Evolutionary conservation across 2,329 filamentous ascomycete genomes (phyloP), one percentile per base, ranked within the genome.

Genomic region (Botrytis aclada): DNA sequence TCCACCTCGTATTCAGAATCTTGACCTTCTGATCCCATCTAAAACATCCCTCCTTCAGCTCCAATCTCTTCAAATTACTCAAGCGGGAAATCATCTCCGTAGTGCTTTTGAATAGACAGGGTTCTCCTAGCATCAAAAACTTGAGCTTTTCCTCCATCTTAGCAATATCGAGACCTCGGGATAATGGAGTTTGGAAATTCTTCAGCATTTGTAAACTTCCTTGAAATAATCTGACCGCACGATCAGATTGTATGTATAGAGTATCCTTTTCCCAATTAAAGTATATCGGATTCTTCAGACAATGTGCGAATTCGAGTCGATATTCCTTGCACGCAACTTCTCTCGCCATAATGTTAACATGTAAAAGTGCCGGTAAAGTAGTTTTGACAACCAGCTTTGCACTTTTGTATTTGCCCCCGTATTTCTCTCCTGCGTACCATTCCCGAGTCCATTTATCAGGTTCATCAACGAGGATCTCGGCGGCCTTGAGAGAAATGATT

Each of bases 241-340:
- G 37, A 56, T 69, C 65, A 14, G 65, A 69, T 43, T 69, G 65
- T n/a, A 69, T 56, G 47, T 56, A 69, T n/a, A 69, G 47, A 25
- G 34, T 69, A 4, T 69, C 65, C 18, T 32, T 69, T 5, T 69
- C 47, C 20, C 39, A 69, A 32, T 69, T 69, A 37, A 69, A 69
- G 12, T 69, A 69, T 56, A 69, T 20, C 18, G 65, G 47, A 16
- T 69, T 51, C n/a, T 34, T 51, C 20, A 69, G 37, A 41, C 47
- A 69, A 20, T 56, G 37, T 3, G 18, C 39, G n/a, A 69, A 69
- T 37, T 69, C 65, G 18, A 69, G 65, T 41, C 54, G n/a, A 20
- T 69, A 69, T 56, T 56, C 16, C 34, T 69, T 56, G 37, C 34
- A 37, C 4, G 34, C 65, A 20, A 41, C 25, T 58, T 41, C 18